Base-by-base conservation (phyloP, 345 rosid genomes). In the Raphanus raphanistrum region DNA sequence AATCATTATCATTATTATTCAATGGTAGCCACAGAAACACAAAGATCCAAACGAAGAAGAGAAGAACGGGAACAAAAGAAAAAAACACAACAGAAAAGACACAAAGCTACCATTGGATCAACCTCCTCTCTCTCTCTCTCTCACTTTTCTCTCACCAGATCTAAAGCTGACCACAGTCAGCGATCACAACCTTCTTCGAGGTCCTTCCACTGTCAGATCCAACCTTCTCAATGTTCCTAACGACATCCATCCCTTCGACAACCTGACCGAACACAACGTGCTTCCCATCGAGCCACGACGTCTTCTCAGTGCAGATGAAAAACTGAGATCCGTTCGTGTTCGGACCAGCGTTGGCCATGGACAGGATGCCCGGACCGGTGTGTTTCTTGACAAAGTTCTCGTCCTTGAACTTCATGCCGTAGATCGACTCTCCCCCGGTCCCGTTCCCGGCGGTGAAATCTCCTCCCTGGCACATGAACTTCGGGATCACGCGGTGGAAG, bases 401-500 rank as follows among this genome's bases (percentile, higher is more conserved):
- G 5, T 91, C 92, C 0, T 82, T 83, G 29, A 91, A 88, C 82
- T 84, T 91, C 0, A 55, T 2, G 0, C 92, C 92, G 70, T 91
- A 87, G 81, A 91, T 89, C 0, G 97, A 88, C 29, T 91, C 93
- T 0, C 93, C 96, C 60, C 92, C 88, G 21, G 85, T 88, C 2
- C 92, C 96, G 66, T 89, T 86, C 12, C 90, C 88, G 2, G 80
- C 85, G 0, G 90, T 89, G 82, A 87, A 89, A 41, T 89, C 96
- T 1, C 90, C 93, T 4, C 92, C 93, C 57, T 88, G 96, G 66
- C 92, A 86, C 92, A 90, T 88, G 86, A 90, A 90, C 2, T 83
- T 81, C 0, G 90, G 90, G 76, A 90, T 90, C 80, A 90, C 91
- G 1, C 90, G 84, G 83, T 89, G 93, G 68, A 90, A 90, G 6